A percentile compares a stretch with the other conserved stretches of the same genome.
These are phyloP conservation scores for Rhodosporidiobolus sp. DNA, from an alignment of 768 basidiomycete genomes.

Conservation along the genomic window DNA sequence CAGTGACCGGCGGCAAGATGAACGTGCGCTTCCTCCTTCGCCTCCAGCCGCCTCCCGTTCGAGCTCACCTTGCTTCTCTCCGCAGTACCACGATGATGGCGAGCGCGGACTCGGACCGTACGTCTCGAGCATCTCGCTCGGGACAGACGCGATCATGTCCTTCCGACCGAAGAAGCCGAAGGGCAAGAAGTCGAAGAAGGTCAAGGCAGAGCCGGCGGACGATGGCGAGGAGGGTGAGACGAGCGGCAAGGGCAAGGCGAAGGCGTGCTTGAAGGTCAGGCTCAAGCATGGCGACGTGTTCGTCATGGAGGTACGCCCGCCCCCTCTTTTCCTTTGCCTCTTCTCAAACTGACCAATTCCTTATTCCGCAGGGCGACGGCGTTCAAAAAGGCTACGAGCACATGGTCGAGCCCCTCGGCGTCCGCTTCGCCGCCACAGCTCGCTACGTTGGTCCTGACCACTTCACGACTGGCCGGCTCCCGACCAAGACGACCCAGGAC, in stretches of 20 bases:
- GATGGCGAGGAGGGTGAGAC: neutral
- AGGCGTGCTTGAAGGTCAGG: conserved; percentile 1
- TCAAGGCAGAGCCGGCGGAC: neutral
- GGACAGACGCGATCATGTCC: conserved; percentile 45
- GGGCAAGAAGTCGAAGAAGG: neutral
- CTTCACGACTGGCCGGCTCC: neutral
- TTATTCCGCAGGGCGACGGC: conserved; percentile 5
- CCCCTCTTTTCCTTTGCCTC: neutral
- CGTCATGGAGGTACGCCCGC: conserved; percentile 13
- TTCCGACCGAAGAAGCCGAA: conserved; percentile 42
- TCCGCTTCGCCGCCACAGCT: conserved; percentile 32
- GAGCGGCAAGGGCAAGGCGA: neutral
- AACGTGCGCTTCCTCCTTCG: neutral
- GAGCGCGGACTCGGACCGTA: conserved; percentile 46
- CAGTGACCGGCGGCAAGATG: conserved; percentile 37
- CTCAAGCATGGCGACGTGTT: conserved; percentile 12
- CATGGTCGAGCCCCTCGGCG: conserved; percentile 25
- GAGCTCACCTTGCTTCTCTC: too few relatives aligned
- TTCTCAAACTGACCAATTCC: too few relatives aligned
- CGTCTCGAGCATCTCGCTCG: conserved; percentile 46
- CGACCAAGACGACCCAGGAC: too few relatives aligned
- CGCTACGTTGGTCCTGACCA: conserved; percentile 28
- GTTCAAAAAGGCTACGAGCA: conserved; percentile 27
- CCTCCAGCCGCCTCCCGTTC: too few relatives aligned
- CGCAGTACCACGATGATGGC: conserved; percentile 48